Evolutionary conservation across 768 basidiomycete species (phyloP).

Genomic region (Dacryopinax spathularia): DNA sequence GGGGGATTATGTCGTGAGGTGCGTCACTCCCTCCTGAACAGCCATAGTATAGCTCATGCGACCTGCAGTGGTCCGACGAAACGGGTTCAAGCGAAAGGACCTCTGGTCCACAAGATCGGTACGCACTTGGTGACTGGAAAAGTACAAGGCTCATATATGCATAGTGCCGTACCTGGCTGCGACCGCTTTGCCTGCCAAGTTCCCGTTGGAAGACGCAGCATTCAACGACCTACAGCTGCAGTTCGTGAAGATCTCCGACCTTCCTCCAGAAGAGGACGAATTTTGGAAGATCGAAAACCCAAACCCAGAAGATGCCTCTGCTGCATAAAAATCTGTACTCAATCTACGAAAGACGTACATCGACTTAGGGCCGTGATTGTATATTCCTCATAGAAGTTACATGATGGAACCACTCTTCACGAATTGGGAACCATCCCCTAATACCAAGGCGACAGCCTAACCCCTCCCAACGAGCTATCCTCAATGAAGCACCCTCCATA

Average conservation of each 20-base stretch:
- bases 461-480: conserved; percentile 21
- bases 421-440: neutral
- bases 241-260: neutral
- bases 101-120: neutral
- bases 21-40: conserved; percentile 12
- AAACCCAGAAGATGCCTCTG: too few relatives aligned
- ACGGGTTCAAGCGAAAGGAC: neutral
- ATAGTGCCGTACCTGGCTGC: neutral
- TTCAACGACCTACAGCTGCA: neutral
- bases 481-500: conserved; percentile 50
- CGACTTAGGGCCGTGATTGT: neutral
- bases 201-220: neutral
- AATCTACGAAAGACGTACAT: neutral
- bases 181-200: neutral
- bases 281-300: neutral
- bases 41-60: neutral
- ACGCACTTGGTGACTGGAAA: neutral
- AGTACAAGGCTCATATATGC: neutral
- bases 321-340: neutral
- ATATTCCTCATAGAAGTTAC: neutral
- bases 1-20: conserved; percentile 55
- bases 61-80: neutral
- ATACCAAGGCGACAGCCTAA: conserved; percentile 19
- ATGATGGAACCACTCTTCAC: neutral
- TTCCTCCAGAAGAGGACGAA: neutral